These are phyloP conservation scores for Fusarium sp. DNA, from an alignment of 2,329 filamentous ascomycete species.

Conservation along the genomic window DNA sequence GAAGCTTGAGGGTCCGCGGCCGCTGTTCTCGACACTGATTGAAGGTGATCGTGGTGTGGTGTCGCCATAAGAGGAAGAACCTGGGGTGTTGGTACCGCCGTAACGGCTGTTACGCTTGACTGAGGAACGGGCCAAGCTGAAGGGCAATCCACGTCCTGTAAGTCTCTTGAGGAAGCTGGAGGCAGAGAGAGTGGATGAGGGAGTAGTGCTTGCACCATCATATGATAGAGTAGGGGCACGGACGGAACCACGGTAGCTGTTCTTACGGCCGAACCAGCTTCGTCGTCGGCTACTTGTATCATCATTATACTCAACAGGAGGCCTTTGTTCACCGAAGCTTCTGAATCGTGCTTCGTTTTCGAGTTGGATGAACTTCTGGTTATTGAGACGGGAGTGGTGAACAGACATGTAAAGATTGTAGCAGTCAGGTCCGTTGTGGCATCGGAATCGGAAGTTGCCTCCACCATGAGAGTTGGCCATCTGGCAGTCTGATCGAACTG, in stretches of 20 bases:
- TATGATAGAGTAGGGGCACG: conserved; percentile 74
- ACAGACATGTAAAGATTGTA: conserved; percentile 85
- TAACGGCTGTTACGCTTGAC: conserved; percentile 67
- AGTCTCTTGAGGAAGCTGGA: conserved; percentile 85
- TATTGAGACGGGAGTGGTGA: conserved; percentile 89
- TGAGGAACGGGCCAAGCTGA: conserved; percentile 85
- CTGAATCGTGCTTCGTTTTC: conserved; percentile 76
- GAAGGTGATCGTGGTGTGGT: conserved; percentile 67
- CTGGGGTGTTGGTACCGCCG: conserved; percentile 70
- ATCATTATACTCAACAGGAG: conserved; percentile 60
- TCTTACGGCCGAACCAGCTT: conserved; percentile 71
- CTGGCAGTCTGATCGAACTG: conserved; percentile 77
- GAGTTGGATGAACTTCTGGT: conserved; percentile 82
- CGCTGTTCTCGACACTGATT: conserved; percentile 64
- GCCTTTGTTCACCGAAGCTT: conserved; percentile 72
- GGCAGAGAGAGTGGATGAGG: conserved; percentile 70
- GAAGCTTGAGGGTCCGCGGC: conserved; percentile 70
- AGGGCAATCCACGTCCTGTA: conserved; percentile 74
- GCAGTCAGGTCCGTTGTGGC: conserved; percentile 79
- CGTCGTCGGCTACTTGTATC: conserved; percentile 60
- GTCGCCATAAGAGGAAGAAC: conserved; percentile 62
- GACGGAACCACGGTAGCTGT: conserved; percentile 72
- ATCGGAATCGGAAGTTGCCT: conserved; percentile 90
- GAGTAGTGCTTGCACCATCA: conserved; percentile 76
- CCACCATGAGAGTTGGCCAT: conserved; percentile 71